A percentile compares a stretch with the other conserved stretches of the same genome.
These are phyloP conservation scores for Lasiosphaeris hirsuta DNA, from an alignment of 495 filamentous ascomycete genomes.

Conservation along the genomic window DNA sequence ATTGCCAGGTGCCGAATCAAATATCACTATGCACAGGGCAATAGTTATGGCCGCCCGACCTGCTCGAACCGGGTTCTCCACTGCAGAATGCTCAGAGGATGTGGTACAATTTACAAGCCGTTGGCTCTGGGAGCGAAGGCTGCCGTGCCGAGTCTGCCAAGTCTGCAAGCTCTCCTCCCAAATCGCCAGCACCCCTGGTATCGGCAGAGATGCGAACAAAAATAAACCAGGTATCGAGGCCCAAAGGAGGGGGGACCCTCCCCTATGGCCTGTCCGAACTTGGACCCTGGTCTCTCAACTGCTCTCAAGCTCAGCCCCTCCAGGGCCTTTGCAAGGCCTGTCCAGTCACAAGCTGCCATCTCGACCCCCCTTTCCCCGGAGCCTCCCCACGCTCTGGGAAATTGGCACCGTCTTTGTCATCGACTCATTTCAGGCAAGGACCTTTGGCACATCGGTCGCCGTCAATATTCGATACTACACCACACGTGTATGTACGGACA, in stretches of 20 bases:
- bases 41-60: not conserved
- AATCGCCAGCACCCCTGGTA: no score
- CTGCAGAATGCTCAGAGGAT: not conserved
- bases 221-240: slow-evolving; percentile 5
- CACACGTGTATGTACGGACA: no score
- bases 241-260: not conserved
- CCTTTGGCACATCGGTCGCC: no score
- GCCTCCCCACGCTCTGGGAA: not conserved
- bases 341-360: not conserved
- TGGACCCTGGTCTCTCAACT: not conserved
- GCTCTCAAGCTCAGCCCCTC: not conserved
- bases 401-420: not conserved
- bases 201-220: not conserved
- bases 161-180: no score
- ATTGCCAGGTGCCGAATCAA: no score
- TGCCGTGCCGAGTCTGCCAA: no score
- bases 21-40: not conserved
- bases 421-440: not conserved
- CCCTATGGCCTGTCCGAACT: not conserved
- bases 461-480: no score
- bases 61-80: slow-evolving; percentile 1
- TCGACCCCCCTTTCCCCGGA: not conserved
- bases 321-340: not conserved
- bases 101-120: not conserved
- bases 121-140: not conserved